These are phyloP conservation scores for Scleroderma citrinum DNA, from an alignment of 768 basidiomycete genomes.

Conservation along the genomic window DNA sequence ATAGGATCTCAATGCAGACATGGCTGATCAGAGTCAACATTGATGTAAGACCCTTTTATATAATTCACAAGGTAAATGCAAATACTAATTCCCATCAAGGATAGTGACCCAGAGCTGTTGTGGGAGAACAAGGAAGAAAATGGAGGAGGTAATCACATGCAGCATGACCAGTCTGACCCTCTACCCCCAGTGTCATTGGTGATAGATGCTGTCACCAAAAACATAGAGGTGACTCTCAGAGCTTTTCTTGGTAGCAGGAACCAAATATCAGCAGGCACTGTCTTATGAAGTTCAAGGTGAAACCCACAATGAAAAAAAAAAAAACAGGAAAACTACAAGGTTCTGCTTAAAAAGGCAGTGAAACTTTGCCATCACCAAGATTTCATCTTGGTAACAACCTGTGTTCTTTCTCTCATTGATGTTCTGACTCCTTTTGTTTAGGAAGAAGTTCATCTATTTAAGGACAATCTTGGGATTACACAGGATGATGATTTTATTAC, in stretches of 20 bases:
- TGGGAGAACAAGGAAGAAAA: background rate
- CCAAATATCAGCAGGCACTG: background rate
- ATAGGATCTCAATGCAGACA: background rate
- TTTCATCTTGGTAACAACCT: slow-evolving; percentile 4
- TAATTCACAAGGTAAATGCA: background rate
- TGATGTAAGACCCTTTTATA: background rate
- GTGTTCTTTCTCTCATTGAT: background rate
- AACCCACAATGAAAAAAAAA: background rate
- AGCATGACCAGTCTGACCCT: too few species aligned
- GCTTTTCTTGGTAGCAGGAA: background rate
- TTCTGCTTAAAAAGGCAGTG: too few species aligned
- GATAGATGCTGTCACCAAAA: too few species aligned
- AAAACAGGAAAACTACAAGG: background rate
- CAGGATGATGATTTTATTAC: slow-evolving; percentile 7
- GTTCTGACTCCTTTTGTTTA: background rate
- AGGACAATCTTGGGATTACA: slow-evolving; percentile 4
- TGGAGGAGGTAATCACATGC: too few species aligned
- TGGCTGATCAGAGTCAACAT: background rate
- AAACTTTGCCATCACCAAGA: background rate
- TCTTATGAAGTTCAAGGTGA: background rate
- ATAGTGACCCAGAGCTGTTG: background rate
- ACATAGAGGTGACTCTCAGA: background rate
- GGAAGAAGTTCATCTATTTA: slow-evolving; percentile 9
- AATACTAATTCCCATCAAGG: background rate
- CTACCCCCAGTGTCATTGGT: too few species aligned